Conservation (phyloP, 495 filamentous ascomycete species). For the Neurospora sp. region DNA sequence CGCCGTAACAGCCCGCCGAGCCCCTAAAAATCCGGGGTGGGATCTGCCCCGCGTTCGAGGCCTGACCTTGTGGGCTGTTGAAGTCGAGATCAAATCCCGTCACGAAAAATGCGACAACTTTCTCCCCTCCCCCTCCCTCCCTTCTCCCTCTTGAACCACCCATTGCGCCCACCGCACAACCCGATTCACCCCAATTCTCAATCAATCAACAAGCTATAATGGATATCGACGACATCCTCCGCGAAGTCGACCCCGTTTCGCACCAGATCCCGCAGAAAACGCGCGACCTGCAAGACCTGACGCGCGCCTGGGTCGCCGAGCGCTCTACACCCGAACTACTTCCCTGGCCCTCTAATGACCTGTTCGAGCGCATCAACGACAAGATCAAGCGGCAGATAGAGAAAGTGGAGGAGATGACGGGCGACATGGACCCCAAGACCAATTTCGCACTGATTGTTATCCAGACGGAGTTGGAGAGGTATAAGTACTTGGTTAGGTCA, state of each 20-base stretch:
- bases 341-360: conserved; percentile 36
- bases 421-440: conserved; percentile 70
- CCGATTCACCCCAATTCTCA: background rate
- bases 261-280: conserved; percentile 47
- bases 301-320: conserved; percentile 87
- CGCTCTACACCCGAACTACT: conserved; percentile 75
- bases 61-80: background rate
- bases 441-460: conserved; percentile 91
- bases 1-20: background rate
- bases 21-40: background rate
- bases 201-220: conserved; percentile 28
- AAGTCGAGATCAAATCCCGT: background rate
- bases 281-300: conserved; percentile 77
- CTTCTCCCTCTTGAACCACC: background rate
- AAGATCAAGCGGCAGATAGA: conserved; percentile 61
- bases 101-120: background rate
- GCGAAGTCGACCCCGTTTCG: conserved; percentile 57
- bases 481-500: conserved; percentile 81
- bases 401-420: conserved; percentile 65
- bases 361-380: conserved; percentile 65
- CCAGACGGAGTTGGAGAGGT: conserved; percentile 91
- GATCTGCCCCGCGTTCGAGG: background rate
- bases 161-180: background rate
- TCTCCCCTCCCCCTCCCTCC: background rate
- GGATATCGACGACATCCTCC: conserved; percentile 88